A percentile compares a stretch with the other conserved stretches of the same genome.
These are phyloP conservation scores for Wallemia mellicola DNA, from an alignment of 1,284 basidiomycete genomes.

Conservation along the genomic window DNA sequence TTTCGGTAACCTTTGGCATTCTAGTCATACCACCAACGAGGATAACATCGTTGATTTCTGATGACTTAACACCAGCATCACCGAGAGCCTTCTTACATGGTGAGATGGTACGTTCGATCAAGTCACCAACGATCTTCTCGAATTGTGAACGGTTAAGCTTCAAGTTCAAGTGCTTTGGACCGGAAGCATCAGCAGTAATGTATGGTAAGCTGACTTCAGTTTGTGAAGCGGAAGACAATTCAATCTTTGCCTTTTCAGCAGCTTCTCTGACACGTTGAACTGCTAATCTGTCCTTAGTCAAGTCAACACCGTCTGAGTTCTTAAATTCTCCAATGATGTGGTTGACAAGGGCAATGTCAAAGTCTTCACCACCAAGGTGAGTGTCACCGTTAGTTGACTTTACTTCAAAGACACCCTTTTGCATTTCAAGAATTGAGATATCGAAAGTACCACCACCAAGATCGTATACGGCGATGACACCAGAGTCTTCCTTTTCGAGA, in stretches of 20 bases:
- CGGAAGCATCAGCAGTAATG: constrained; percentile 78
- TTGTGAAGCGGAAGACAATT: constrained; percentile 69
- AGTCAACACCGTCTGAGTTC: constrained; percentile 60
- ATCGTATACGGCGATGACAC: constrained; percentile 88
- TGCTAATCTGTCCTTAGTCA: constrained; percentile 72
- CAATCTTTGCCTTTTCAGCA: constrained; percentile 97
- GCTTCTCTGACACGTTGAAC: constrained; percentile 97
- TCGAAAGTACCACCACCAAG: constrained; percentile 83
- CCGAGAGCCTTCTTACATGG: constrained; percentile 85
- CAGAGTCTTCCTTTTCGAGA: constrained; percentile 50
- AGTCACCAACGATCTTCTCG: constrained; percentile 49
- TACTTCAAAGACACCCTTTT: constrained; percentile 96
- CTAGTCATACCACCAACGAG: constrained; percentile 94
- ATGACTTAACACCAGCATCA: constrained; percentile 74
- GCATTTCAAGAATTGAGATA: constrained; percentile 96
- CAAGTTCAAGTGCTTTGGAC: constrained; percentile 86
- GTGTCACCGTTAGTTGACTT: constrained; percentile 99
- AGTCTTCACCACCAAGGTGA: constrained; percentile 95
- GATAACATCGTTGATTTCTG: constrained; percentile 83
- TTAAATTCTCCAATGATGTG: constrained; percentile 75
- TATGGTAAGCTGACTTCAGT: constrained; percentile 93
- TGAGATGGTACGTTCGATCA: constrained; percentile 73
- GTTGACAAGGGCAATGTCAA: constrained; percentile 70
- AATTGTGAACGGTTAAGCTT: constrained; percentile 69
- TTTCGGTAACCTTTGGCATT: constrained; percentile 83